Evolutionary conservation across 306 rosid genomes (phyloP), one percentile per base, ranked within the genome.

Genomic region (Cucumis cinereus): DNA sequence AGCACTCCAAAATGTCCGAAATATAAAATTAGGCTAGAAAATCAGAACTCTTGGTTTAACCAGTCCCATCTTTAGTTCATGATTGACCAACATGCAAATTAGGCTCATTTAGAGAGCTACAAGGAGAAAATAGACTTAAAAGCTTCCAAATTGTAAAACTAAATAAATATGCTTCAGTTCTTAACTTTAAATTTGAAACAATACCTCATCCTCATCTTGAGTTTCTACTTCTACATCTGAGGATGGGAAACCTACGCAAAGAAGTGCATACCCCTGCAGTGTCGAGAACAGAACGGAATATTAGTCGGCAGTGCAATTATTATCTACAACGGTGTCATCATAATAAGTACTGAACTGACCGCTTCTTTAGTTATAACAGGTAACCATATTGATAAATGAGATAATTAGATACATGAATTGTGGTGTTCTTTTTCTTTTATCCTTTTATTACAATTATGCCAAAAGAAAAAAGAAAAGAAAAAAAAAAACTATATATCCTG

Each of bases 171-270:
- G 78, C 54, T 74, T 78, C 57, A 12, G 10, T 12, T 13, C 36
- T 75, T 38, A 20, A 47, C 36, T 55, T 52, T 40, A 13, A 57
- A 57, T 43, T 58, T 40, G 55, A 59, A 70, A 66, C 75, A 76
- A 81, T 85, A 92, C 99, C 97, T 94, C 99, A 81, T 94, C 99
- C 85, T 94, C 99, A 35, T 94, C 99, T 85, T 94, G 99, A 24
- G 99, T 94, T 89, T 94, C 99, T 23, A 92, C 99, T 84, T 94
- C 96, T 58, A 94, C 81, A 52, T 94, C 99, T 77, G 99, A 85
- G 45, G 93, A 73, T 12, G 98, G 99, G 82, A 85, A 94, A 10
- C 99, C 92, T 79, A 94, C 99, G 70, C 99, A 94, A 53, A 94
- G 99, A 82, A 94, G 96, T 76, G 99, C 99, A 81, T 94, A 94